These are phyloP conservation scores for Colletotrichum trifolii DNA, from an alignment of 2,329 filamentous ascomycete species.

Conservation along the genomic window DNA sequence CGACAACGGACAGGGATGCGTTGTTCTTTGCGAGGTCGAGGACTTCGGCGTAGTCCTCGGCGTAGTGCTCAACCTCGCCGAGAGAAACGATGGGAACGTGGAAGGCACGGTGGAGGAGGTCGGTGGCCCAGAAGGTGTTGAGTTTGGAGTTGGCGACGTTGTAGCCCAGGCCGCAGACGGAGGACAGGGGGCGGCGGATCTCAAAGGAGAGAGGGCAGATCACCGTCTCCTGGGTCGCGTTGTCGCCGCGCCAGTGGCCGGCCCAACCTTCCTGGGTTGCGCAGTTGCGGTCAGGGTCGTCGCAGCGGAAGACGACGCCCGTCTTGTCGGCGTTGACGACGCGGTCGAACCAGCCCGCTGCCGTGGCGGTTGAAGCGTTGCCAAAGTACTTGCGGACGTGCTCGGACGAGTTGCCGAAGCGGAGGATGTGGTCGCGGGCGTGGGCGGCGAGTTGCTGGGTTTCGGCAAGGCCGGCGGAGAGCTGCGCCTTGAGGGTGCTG, in stretches of 20 bases:
- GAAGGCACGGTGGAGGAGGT: slow-evolving; percentile 74
- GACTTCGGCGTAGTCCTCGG: slow-evolving; percentile 66
- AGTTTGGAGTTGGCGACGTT: slow-evolving; percentile 65
- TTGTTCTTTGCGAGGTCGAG: slow-evolving; percentile 61
- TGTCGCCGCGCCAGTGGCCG: slow-evolving; percentile 75
- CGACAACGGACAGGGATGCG: slow-evolving; percentile 60
- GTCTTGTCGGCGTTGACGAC: slow-evolving; percentile 68
- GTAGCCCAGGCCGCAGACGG: slow-evolving; percentile 72
- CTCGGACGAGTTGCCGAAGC: slow-evolving; percentile 65
- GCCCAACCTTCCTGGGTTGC: slow-evolving; percentile 64
- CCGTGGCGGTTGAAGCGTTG: slow-evolving; percentile 64
- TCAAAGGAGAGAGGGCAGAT: slow-evolving; percentile 74
- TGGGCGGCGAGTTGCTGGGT: slow-evolving; percentile 67
- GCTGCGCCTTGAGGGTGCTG: slow-evolving; percentile 66
- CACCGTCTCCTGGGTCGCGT: slow-evolving; percentile 74
- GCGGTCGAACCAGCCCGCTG: slow-evolving; percentile 72
- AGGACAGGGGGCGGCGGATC: slow-evolving; percentile 65
- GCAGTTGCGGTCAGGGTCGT: slow-evolving; percentile 76
- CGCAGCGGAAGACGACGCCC: slow-evolving; percentile 72
- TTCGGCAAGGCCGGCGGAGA: slow-evolving; percentile 68
- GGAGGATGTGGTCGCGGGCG: slow-evolving; percentile 71
- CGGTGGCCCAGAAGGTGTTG: slow-evolving; percentile 73
- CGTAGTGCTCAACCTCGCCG: slow-evolving; percentile 69
- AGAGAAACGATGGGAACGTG: slow-evolving; percentile 72
- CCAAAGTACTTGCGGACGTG: slow-evolving; percentile 77